Evolutionary conservation across 768 basidiomycete species (phyloP).

Genomic region (Daedalea quercina): DNA sequence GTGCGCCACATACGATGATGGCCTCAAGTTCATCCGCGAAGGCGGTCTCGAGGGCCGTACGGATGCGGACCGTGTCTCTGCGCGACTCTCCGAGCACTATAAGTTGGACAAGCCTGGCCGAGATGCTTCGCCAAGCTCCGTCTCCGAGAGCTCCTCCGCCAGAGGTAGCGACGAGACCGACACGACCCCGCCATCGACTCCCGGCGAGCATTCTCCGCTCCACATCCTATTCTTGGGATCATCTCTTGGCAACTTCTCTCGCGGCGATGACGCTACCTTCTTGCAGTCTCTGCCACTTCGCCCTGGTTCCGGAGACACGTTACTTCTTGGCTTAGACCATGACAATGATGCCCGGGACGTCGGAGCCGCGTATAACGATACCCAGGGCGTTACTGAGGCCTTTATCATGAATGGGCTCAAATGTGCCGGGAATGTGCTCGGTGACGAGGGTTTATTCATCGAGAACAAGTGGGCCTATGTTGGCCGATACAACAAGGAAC

Average conservation of each 20-base stretch:
- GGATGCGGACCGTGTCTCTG: slow-evolving; percentile 8
- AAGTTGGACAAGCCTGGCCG: slow-evolving; percentile 10
- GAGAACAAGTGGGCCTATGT: slow-evolving; percentile 73
- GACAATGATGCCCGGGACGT: slow-evolving; percentile 64
- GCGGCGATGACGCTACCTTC: slow-evolving; percentile 65
- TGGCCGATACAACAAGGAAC: slow-evolving; percentile 47
- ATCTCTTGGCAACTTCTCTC: slow-evolving; percentile 83
- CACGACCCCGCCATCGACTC: slow-evolving; percentile 37
- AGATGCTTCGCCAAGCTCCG: slow-evolving; percentile 35
- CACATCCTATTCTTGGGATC: slow-evolving; percentile 92
- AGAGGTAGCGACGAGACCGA: slow-evolving; percentile 14
- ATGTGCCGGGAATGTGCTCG: slow-evolving; percentile 60
- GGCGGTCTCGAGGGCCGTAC: slow-evolving; percentile 43
- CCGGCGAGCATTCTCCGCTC: slow-evolving; percentile 44
- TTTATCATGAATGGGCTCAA: slow-evolving; percentile 88
- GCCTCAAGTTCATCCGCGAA: slow-evolving; percentile 69
- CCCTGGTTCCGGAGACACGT: slow-evolving; percentile 68
- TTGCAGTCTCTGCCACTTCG: slow-evolving; percentile 74
- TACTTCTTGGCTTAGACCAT: slow-evolving; percentile 89
- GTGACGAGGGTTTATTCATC: slow-evolving; percentile 57
- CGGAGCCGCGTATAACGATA: slow-evolving; percentile 84
- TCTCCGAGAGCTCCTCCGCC: slow-evolving; percentile 14
- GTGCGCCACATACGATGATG: slow-evolving; percentile 88
- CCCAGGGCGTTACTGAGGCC: slow-evolving; percentile 56
- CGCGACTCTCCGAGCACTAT: slow-evolving; percentile 11